Evolutionary conservation across 2,329 filamentous ascomycete genomes (phyloP), one percentile per base, ranked within the genome.

Genomic region (Aplosporella prunicola): DNA sequence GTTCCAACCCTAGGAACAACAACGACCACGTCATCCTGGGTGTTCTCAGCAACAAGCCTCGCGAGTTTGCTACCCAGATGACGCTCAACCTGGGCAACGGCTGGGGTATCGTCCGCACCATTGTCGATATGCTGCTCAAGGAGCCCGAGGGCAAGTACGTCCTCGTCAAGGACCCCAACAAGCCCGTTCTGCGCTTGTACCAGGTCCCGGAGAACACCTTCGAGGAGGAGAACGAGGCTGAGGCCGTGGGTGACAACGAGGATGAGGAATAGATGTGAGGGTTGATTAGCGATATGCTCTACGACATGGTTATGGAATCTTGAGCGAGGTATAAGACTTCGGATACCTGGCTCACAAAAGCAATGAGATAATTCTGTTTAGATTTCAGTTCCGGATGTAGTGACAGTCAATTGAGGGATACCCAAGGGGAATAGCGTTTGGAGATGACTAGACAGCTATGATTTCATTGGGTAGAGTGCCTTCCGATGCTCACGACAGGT

Each of bases 21-120:
- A 83, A 93, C 60, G 86, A 86, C 64, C 91, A 98, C 67, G 83
- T 96, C 57, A 79, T 98, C 48, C 78, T 98, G 35, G 91, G 91
- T 51, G 91, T 98, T 40, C 75, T 95, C 20, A 88, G 88, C 64
- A 96, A 93, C 80, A 98, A 98, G 72, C 91, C 91, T 24, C 81
- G 84, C 52, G 93, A 98, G 59, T 96, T 98, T 52, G 91, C 91
- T 45, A 74, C 76, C 56, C 91, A 98, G 72, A 98, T 98, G 91
- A 95, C 95, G 68, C 67, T 98, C 54, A 93, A 88, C 54, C 75
- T 96, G 41, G 83, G 82, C 66, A 98, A 98, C 66, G 91, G 91
- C 46, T 98, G 91, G 91, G 91, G 91, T 62, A 96, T 98, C 48
- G 91, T 98, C 43, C 85, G 91, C 49, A 98, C 91, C 34, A 95